Evolutionary conservation across 352 stramenopile species (phyloP), one percentile per base, ranked within the genome.

Genomic region (Globisporangium camurandrum): DNA sequence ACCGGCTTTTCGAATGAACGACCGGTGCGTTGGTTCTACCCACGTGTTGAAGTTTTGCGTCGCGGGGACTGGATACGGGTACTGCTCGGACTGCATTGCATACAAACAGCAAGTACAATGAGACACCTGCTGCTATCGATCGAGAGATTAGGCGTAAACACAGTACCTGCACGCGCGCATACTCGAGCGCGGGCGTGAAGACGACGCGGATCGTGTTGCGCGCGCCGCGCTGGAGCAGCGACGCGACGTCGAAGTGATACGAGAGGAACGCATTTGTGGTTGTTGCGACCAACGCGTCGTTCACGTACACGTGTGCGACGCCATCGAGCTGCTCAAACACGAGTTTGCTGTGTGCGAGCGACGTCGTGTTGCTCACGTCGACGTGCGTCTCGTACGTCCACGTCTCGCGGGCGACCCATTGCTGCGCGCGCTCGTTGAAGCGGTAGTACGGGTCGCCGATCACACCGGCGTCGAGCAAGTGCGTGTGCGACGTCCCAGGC

Each of bases 1-100:
- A 0, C 81, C 81, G 0, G 84, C 78, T 51, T 95, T 95, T n/a
- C 84, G 77, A 10, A 92, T 61, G 56, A 93, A 95, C 1, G 70
- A 76, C 2, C 84, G 82, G 24, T 84, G 65, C 19, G 82, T 83
- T 11, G 79, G 75, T 50, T 95, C 82, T 12, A 77, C 75, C 79
- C 79, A 93, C 12, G 74, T 71, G 46, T 93, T 89, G 41, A 71
- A 88, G 53, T 91, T 91, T 34, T 70, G 54, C 3, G 79, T 90
- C 19, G 64, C 75, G 0, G 80, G 80, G 5, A 92, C 74, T 37
- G 80, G 79, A 60, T 91, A 93, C 47, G 84, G 81, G 51, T 89
- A 90, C 23, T 54, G 43, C 17, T 48, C 56, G 0, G 76, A 73
- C 71, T 91, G 52, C 5, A 34, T 24, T 46, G 9, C 12, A 20